Evolutionary conservation across 1,284 basidiomycete species (phyloP).

Genomic region (Ustilago tritici): DNA sequence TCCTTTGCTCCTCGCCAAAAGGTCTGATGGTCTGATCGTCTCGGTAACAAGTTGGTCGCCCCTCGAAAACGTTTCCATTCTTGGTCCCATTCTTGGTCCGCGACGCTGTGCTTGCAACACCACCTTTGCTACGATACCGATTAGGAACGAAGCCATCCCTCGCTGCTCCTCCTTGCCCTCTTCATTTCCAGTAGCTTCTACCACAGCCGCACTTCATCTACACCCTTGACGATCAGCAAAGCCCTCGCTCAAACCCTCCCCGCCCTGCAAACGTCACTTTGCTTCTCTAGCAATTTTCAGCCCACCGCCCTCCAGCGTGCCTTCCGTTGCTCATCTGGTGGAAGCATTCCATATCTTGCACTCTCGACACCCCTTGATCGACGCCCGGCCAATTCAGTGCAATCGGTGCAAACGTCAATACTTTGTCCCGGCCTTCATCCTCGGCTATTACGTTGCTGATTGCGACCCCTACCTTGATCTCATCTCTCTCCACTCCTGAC

Average conservation of each 20-base stretch:
- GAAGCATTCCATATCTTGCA: not conserved
- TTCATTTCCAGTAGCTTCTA: no score
- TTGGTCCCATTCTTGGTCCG: no score
- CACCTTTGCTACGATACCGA: no score
- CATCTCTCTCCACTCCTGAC: constrained; percentile 12
- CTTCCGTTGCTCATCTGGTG: not conserved
- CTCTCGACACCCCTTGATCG: not conserved
- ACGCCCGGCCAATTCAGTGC: not conserved
- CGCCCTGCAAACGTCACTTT: not conserved
- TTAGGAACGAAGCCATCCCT: no score
- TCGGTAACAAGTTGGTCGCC: no score
- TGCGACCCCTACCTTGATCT: not conserved
- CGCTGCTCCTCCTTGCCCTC: no score
- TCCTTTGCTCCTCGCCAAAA: no score
- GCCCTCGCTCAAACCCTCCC: not conserved
- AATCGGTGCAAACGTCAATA: not conserved
- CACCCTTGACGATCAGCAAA: not conserved
- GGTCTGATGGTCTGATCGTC: no score
- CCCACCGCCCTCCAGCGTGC: not conserved
- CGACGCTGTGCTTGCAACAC: no score
- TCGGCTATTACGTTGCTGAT: not conserved
- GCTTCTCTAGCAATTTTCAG: not conserved
- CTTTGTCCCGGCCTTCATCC: no score
- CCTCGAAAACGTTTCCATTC: no score
- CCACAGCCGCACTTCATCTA: not conserved